Evolutionary conservation across 495 filamentous ascomycete species (phyloP), one percentile per base, ranked within the genome.

Genomic region (Lasiosphaeris hirsuta): DNA sequence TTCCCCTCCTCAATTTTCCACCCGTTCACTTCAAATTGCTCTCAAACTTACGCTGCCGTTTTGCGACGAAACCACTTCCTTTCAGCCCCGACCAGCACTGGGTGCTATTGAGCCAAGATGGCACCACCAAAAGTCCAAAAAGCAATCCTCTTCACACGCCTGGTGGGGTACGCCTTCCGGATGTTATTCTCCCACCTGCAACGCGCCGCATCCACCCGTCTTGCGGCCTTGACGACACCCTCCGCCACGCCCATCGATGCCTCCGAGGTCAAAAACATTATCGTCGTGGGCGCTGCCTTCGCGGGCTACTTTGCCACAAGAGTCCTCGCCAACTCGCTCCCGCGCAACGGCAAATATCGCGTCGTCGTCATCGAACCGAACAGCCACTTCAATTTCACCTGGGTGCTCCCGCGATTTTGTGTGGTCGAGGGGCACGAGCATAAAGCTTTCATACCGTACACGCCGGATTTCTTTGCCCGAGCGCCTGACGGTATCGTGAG

Each of bases 381-480:
- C 59, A 76, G 74, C 10, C 83, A 85, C 63, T 81, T 85, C 65
- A 78, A 87, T 49, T 80, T 81, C 57, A 75, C 74, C 0, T 87
- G 79, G 70, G 75, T 76, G 8, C 74, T 85, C 38, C 75, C 76
- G 0, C 74, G 81, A 0, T 81, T 79, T 41, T 76, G 69, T 18
- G 71, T 77, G 14, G 67, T 75, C 30, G 59, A 72, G 10, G 71
- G 67, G 10, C 67, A 73, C 40, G 76, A 80, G 52, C 63, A 75
- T 50, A 77, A 75, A 59, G 75, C 73, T 9, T 80, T 80, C 60
- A 77, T 83, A 43, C 78, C 80, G 1, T 81, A 79, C 57, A 65
- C 61, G 7, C 49, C 61, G 17, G 66, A 66, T 0, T 63, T 72
- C 41, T 59, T 75, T 7, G 23, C 45, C 19, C 52, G 58, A 23